These are phyloP conservation scores for Acer yangbiense DNA, from an alignment of 345 rosid genomes.

Conservation along the genomic window DNA sequence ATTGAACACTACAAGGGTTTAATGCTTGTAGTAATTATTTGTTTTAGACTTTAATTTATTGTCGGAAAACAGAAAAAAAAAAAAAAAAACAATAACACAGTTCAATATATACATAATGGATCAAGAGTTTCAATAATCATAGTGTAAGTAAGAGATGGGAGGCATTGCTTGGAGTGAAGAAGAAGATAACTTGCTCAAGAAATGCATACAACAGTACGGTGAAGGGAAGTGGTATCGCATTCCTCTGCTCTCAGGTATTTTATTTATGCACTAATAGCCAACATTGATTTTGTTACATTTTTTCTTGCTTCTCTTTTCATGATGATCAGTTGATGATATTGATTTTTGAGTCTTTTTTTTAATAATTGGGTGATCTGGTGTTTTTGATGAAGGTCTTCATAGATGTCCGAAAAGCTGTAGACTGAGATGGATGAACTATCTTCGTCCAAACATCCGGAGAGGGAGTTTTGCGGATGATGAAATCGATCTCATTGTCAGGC, in stretches of 20 bases:
- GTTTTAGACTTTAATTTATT: neutral
- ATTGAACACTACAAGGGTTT: constrained; percentile 17
- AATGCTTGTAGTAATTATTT: constrained; percentile 1
- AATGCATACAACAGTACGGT: constrained; percentile 42
- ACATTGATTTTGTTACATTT: neutral
- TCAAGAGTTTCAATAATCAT: no score
- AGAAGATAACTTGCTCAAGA: constrained; percentile 51
- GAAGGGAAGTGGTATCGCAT: constrained; percentile 55
- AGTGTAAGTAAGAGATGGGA: constrained; percentile 27
- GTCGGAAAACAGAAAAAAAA: no score
- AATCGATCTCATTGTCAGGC: constrained; percentile 44
- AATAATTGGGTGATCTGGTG: neutral
- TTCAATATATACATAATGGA: neutral
- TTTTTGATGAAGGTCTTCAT: constrained; percentile 31
- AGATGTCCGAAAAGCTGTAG: constrained; percentile 52
- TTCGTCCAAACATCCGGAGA: constrained; percentile 47
- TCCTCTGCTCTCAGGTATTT: constrained; percentile 42
- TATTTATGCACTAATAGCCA: neutral
- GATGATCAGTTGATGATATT: neutral
- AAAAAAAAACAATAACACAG: no score
- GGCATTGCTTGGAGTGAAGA: constrained; percentile 52
- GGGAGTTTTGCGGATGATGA: constrained; percentile 42
- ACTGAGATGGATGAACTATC: constrained; percentile 49
- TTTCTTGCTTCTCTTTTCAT: neutral
- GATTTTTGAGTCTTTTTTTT: no score